A percentile compares a stretch with the other conserved stretches of the same genome.
Conservation (phyloP, 345 rosid genomes). For the Gossypium thurberi region DNA sequence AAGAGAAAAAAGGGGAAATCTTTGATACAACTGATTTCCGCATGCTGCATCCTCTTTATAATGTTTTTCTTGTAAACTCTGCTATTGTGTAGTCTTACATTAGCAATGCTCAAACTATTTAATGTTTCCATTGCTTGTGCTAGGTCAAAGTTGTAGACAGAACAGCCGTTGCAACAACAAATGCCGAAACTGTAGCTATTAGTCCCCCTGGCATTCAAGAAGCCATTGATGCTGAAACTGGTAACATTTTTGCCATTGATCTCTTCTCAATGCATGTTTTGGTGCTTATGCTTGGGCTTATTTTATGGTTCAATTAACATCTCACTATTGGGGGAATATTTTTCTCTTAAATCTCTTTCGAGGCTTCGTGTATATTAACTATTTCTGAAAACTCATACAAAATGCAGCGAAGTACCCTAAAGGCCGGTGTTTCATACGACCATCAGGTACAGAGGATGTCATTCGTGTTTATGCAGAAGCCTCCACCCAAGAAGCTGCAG, state of each 20-base stretch:
- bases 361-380: background rate
- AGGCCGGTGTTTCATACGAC: slow-evolving; percentile 81
- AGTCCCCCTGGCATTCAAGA: slow-evolving; percentile 84
- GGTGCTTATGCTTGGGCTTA: background rate
- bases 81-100: background rate
- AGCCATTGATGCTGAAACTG: slow-evolving; percentile 65
- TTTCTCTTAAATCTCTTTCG: background rate
- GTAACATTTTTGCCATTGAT: slow-evolving; percentile 23
- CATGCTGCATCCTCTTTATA: background rate
- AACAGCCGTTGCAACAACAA: slow-evolving; percentile 63
- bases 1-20: background rate
- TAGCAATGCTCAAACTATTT: background rate
- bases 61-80: background rate
- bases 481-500: slow-evolving; percentile 71
- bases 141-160: slow-evolving; percentile 89
- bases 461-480: slow-evolving; percentile 93
- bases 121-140: slow-evolving; percentile 1
- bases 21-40: background rate
- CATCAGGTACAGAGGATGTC: slow-evolving; percentile 95
- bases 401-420: slow-evolving; percentile 47
- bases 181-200: slow-evolving; percentile 71
- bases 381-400: background rate
- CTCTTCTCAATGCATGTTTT: background rate
- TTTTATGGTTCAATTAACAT: background rate
- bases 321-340: background rate